These are phyloP conservation scores for Kappamyces sp. DNA, from an alignment of 192 early-diverging fungal species.

Conservation along the genomic window DNA sequence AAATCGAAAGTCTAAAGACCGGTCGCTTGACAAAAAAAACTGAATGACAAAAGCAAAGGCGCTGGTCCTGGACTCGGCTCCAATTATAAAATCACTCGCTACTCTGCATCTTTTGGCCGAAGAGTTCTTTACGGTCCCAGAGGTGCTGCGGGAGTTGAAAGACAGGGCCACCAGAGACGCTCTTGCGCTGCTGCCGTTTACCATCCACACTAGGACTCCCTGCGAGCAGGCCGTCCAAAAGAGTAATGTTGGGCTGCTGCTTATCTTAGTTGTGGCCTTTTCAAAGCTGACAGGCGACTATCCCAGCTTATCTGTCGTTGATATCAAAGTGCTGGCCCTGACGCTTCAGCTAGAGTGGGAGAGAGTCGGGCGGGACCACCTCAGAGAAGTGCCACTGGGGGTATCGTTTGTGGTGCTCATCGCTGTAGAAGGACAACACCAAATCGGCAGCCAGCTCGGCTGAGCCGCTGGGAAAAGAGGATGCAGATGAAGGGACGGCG, in stretches of 20 bases:
- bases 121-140: conserved; percentile 78
- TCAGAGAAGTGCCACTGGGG: conserved; percentile 63
- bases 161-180: conserved; percentile 64
- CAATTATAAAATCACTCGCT: conserved; percentile 66
- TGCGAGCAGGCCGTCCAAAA: conserved; percentile 60
- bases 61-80: conserved; percentile 66
- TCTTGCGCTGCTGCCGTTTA: conserved; percentile 55
- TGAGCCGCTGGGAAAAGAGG: conserved; percentile 13
- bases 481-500: conserved; percentile 6
- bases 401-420: conserved; percentile 11
- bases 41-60: background rate
- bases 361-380: conserved; percentile 59
- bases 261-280: conserved; percentile 64
- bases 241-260: conserved; percentile 22
- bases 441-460: background rate
- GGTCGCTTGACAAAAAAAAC: conserved; percentile 1
- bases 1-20: no score
- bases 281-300: conserved; percentile 91
- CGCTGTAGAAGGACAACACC: no score
- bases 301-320: conserved; percentile 66
- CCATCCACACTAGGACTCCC: conserved; percentile 55
- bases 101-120: conserved; percentile 60
- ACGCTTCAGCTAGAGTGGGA: conserved; percentile 82
- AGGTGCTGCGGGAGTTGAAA: conserved; percentile 79
- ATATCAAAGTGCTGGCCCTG: conserved; percentile 87